Base-by-base conservation (phyloP, 1,284 basidiomycete genomes). In the Trichosporon coremiiforme region DNA sequence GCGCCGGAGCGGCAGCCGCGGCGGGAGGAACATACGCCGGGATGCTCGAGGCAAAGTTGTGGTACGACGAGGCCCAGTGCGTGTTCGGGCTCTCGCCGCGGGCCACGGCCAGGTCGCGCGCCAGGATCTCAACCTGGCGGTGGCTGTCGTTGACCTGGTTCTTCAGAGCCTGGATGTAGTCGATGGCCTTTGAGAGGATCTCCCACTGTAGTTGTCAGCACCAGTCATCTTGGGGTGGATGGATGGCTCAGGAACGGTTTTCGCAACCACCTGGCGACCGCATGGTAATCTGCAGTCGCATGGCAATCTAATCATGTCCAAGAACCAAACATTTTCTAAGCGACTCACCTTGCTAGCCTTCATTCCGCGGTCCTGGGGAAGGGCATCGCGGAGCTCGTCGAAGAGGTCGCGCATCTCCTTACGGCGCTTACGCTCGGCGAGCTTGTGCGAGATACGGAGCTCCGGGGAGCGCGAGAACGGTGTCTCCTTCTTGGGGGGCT, bases 401-500 rank as follows among this genome's bases (percentile, higher is more conserved):
- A 97, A 98, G 64, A 98, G 83, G 71, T 97, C 94, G 80, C 95
- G 95, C 95, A 98, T 98, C 84, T 98, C 95, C 85, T 95, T 96
- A 80, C 95, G 87, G 75, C 95, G 86, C 83, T 98, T 97, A 72
- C 65, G 70, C 53, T 98, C 95, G 1, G 95, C 95, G 22, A 97
- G 88, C 80, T 97, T 97, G 85, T 98, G 95, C 13, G 92, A 94
- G 57, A 97, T 89, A 67, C 94, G 89, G 57, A 98, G 86, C 81
- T 98, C 95, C 3, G 95, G 95, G 0, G 92, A 94, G 71, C 95
- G 90, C 67, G 94, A 95, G 83, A 97, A 98, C 4, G 94, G 93
- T 13, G 92, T 92, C 22, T 90, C 87, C 66, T 79, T 80, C 65
- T 73, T 75, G 50, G 50, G 50, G 67, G 31, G 66, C 66, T 50